Conservation (phyloP, 1,139 yeast genomes). For the Geotrichum candidum region DNA sequence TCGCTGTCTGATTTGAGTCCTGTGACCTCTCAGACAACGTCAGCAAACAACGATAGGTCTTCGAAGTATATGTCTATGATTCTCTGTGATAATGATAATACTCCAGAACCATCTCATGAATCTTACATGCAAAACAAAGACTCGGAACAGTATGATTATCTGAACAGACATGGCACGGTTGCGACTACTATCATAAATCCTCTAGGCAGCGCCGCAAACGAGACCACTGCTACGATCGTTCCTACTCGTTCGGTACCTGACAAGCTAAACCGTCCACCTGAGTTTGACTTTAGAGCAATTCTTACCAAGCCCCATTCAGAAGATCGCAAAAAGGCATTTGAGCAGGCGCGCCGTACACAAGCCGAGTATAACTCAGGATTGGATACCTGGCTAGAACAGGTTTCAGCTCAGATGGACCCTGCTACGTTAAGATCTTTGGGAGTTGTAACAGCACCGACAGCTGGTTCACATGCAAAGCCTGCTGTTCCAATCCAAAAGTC, state of each 20-base stretch:
- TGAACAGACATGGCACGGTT: slow-evolving; percentile 11
- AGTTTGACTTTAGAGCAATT: slow-evolving; percentile 33
- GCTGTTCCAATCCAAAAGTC: background rate
- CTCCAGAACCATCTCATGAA: background rate
- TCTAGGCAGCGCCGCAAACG: background rate
- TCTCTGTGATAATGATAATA: background rate
- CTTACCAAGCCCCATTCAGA: slow-evolving; percentile 27
- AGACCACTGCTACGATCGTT: background rate
- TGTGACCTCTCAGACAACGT: background rate
- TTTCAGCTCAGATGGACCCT: slow-evolving; percentile 5
- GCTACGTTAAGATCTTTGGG: background rate
- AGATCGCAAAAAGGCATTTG: slow-evolving; percentile 29
- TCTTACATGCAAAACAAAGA: background rate
- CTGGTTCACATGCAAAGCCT: slow-evolving; percentile 1
- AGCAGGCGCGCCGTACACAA: slow-evolving; percentile 28
- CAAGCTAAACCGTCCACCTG: slow-evolving; percentile 31
- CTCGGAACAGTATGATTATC: background rate
- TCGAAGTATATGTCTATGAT: background rate
- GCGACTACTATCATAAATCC: slow-evolving; percentile 7
- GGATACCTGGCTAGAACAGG: slow-evolving; percentile 31
- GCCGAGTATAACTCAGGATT: slow-evolving; percentile 34
- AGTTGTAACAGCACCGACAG: background rate
- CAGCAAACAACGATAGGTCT: background rate
- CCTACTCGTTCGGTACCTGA: background rate
- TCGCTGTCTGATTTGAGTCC: slow-evolving; percentile 2